Base-by-base conservation (phyloP, 768 basidiomycete species). In the Phanerochaete carnosa region DNA sequence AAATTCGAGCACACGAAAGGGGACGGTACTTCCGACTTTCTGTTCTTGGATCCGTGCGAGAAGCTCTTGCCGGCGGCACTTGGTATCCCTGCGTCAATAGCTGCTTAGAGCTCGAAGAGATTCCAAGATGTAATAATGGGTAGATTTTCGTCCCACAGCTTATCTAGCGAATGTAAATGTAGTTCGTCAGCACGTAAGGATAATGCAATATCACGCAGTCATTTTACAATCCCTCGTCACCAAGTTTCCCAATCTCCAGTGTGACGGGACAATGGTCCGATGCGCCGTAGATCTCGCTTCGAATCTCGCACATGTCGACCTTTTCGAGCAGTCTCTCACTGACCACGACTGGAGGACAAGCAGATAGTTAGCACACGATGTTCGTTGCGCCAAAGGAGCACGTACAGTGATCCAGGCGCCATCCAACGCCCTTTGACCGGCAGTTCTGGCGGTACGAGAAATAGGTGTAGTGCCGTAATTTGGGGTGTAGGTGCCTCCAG, bases 361-460 rank as follows among this genome's bases (percentile, higher is more conserved):
- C n/a, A n/a, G 33, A 50, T 39, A n/a, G 37, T 45, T 49, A 29
- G 61, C 45, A 46, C 2, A 19, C 54, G 26, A 35, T 32, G 19
- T 59, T 52, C 53, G 35, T 46, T 37, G 55, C 19, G 43, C 52
- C 28, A 50, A 23, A 43, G 29, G 26, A 39, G 66, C 43, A 66
- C 73, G 74, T 77, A 93, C 92, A 92, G 79, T 87, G 88, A 69
- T 95, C 94, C 28, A 95, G 74, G 64, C 94, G 80, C 94, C 94
- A 95, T 1, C 92, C 92, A 49, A 92, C 80, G 2, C 92, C 89
- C 68, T 94, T 95, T 57, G 68, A 70, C 28, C 94, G 78, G 70
- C 89, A 90, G 63, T 91, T 85, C 74, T 92, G 92, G 28, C 90
- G 83, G 68, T 91, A 94, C 3, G 88, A 88, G 63, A 89, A 94